Evolutionary conservation across 2,329 filamentous ascomycete species (phyloP).

Genomic region (Exophiala alcalophila): DNA sequence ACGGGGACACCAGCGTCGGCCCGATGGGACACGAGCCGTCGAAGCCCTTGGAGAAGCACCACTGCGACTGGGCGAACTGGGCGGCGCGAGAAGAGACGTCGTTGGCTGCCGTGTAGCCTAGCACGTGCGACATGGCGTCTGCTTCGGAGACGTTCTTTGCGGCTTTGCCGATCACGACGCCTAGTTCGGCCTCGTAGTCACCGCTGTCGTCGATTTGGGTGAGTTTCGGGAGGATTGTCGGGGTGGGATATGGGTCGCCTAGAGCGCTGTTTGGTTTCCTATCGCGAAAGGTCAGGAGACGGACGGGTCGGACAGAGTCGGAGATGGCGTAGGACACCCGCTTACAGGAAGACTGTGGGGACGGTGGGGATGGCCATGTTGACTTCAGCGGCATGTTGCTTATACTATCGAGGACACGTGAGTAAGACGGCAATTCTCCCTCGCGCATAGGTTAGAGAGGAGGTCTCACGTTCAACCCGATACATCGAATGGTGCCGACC

Average conservation of each 20-base stretch:
- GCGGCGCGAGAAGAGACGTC: constrained; percentile 40
- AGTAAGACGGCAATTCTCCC: neutral
- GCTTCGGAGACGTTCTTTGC: constrained; percentile 40
- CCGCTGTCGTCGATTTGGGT: constrained; percentile 39
- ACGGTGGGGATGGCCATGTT: constrained; percentile 38
- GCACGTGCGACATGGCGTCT: constrained; percentile 41
- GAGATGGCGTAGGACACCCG: neutral
- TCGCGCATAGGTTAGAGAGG: neutral
- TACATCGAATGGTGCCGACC: constrained; percentile 44
- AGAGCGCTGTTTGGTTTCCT: constrained; percentile 37
- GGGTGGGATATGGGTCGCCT: constrained; percentile 34
- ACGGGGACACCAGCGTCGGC: constrained; percentile 36
- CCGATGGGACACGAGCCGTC: constrained; percentile 40
- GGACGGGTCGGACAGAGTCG: neutral
- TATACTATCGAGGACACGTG: constrained; percentile 32
- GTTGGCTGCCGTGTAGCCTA: constrained; percentile 43
- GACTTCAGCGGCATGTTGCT: constrained; percentile 41
- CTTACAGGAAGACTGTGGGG: constrained; percentile 39
- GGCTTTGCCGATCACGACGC: constrained; percentile 38
- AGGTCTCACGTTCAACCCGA: constrained; percentile 42
- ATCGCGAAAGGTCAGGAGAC: neutral
- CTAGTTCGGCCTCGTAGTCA: constrained; percentile 45
- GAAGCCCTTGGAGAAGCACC: constrained; percentile 42
- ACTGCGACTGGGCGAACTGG: constrained; percentile 43
- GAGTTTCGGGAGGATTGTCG: constrained; percentile 35